Percentiles rank a stretch among this genome's conserved stretches.
phyloP scores from a whole-genome alignment of 129 eudicot species.

The Saposhnikovia divaricata region DNA sequence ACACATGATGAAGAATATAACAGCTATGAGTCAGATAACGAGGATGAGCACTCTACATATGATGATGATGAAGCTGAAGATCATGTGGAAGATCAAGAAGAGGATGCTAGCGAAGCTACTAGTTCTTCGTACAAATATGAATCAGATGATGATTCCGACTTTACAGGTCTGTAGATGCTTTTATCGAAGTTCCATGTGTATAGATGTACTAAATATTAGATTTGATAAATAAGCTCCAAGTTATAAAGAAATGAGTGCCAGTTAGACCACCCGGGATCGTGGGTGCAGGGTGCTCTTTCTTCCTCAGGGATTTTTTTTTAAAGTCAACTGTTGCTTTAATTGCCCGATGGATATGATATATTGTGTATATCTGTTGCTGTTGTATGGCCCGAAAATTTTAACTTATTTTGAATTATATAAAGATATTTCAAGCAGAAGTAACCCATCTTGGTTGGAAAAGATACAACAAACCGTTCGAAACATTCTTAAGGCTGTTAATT shows the following conservation, averaged over 20 bases:
- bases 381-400: neutral
- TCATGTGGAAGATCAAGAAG: slow-evolving; percentile 33
- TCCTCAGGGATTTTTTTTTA: neutral
- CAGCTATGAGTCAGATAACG: slow-evolving; percentile 67
- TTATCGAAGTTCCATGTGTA: slow-evolving; percentile 1
- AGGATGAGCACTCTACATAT: slow-evolving; percentile 48
- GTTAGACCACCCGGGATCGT: neutral
- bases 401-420: neutral
- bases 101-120: slow-evolving; percentile 40
- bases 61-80: slow-evolving; percentile 53
- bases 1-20: slow-evolving; percentile 50
- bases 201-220: neutral
- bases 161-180: slow-evolving; percentile 43
- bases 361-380: neutral
- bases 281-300: neutral
- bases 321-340: neutral
- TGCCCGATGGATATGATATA: neutral
- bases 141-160: slow-evolving; percentile 67
- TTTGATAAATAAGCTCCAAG: too few relatives aligned
- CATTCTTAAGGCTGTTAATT: slow-evolving; percentile 61
- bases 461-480: slow-evolving; percentile 59
- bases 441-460: slow-evolving; percentile 88
- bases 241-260: neutral
- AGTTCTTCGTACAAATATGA: slow-evolving; percentile 45
- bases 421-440: slow-evolving; percentile 53